Evolutionary conservation across 2,329 filamentous ascomycete species (phyloP), one percentile per base, ranked within the genome.

Genomic region (Cadophora sp.): DNA sequence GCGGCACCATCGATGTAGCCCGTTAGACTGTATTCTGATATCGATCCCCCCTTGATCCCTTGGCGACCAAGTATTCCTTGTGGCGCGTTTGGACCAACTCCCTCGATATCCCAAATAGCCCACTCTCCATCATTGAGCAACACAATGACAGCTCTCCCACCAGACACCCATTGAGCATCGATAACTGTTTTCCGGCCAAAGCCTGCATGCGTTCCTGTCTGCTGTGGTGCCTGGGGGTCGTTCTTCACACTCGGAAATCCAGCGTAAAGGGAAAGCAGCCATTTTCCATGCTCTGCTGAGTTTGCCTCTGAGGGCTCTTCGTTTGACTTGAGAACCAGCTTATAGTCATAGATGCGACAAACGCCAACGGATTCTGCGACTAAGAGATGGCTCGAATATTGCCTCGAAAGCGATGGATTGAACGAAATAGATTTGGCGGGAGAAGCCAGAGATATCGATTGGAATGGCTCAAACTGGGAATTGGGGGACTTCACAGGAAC

Each of bases 81-180:
- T 75, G 66, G 81, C 76, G 58, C 81, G 76, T 43, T 82, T 76
- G 86, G 84, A 47, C 84, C 84, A 36, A 81, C 81, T 8, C 87
- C 85, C 68, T 89, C 86, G 53, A 90, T 82, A 72, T 90, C 88
- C 88, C 88, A 90, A 41, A 90, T 85, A 16, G 87, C 88, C 88
- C 88, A 90, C 75, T 88, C 87, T 7, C 88, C 88, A 71, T 90
- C 88, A 0, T 85, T 84, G 3, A 90, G 79, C 2, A 90, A 79
- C 0, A 82, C 81, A 48, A 90, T 78, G 33, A 90, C 79, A 5
- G 88, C 87, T 56, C 84, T 82, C 11, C 88, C 88, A 66, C 85
- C 83, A 1, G 83, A 80, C 58, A 90, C 83, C 88, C 88, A 90
- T 5, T 84, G 82, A 0, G 88, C 86, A 59, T 87, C 87, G 16